Base-by-base conservation (phyloP, 805 yeast species). In the Clavispora vitiphila region DNA sequence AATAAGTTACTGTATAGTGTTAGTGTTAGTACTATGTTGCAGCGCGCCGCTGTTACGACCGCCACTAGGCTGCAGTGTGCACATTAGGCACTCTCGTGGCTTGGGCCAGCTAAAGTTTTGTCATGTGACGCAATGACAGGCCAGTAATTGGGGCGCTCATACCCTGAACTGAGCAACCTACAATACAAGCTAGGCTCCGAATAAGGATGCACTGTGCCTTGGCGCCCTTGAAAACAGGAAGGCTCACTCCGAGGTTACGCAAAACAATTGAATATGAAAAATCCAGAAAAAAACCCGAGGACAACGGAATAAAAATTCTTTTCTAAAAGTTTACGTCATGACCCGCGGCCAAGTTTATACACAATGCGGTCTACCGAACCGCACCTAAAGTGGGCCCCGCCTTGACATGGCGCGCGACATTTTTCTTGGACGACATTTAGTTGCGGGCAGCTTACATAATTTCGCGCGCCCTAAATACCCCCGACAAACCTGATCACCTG, bases 371-470 rank as follows among this genome's bases (percentile, higher is more conserved):
- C 30, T 5, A 12, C 16, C 32, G 5, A 15, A 15, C 32, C 12
- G 32, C 32, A 29, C 32, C 30, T n/a, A n/a, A 9, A 10, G 16
- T n/a, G 32, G 18, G 30, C 30, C n/a, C 32, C 32, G 32, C 32
- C 32, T 29, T 29, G 32, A 15, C 32, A 16, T 3, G 19, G 32
- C 20, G 32, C 20, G 37, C 37, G 26, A 21, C 25, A 23, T 34
- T 22, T 32, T 32, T 16, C 15, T 34, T 10, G 27, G n/a, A 9
- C 32, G 32, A 29, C 32, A 29, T 29, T 29, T 29, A 29, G 9
- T 16, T 29, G 37, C 37, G 37, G 37, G 34, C 23, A 30, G 35
- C 40, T 30, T 30, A 38, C 35, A 25, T 38, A 37, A 37, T 21
- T 29, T 29, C 32, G 32, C 32, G 32, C 32, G 19, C 26, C 24